Evolutionary conservation across 495 filamentous ascomycete genomes (phyloP), one percentile per base, ranked within the genome.

Genomic region (Hypoxylon fragiforme): DNA sequence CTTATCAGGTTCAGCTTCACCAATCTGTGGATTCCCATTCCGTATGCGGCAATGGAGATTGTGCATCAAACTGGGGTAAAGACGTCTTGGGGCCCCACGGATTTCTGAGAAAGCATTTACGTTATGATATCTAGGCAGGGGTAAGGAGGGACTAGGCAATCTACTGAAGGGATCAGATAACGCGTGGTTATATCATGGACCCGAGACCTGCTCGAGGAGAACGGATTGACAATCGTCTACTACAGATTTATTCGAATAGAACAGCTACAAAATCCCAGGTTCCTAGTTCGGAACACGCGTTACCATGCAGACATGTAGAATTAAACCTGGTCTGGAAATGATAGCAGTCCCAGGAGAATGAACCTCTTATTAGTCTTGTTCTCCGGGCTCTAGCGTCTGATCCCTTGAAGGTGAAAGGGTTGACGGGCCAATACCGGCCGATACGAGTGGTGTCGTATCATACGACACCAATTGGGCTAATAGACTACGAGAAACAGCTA

Each of bases 291-390:
- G 36, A 28, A 35, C 36, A 47, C 35, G 26, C 34, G 16, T 31
- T 37, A 11, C 28, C 16, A 42, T 18, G 7, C 24, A n/a, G n/a
- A n/a, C n/a, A n/a, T 26, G 9, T 8, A 16, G 34, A 16, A 36
- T 54, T 43, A 35, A 42, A 19, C 50, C 49, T 15, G 44, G 26
- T 44, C 50, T 19, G 50, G 57, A 49, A 60, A 54, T 41, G 34
- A 54, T 60, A 60, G 44, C 40, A 54, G 57, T 54, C 50, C 45
- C 50, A 36, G 49, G 18, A 5, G 12, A 8, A 28, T 49, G 52
- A 44, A 28, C 12, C 35, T 19, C 42, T 13, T 30, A 20, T 15
- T 36, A 26, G 7, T 15, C n/a, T 21, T 20, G 12, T 32, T 59
- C 47, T 28, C 32, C 26, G 20, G 42, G 21, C 31, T 50, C 37